phyloP scores from a whole-genome alignment of 2,329 filamentous ascomycete species.

The Ceratocystis variospora region DNA sequence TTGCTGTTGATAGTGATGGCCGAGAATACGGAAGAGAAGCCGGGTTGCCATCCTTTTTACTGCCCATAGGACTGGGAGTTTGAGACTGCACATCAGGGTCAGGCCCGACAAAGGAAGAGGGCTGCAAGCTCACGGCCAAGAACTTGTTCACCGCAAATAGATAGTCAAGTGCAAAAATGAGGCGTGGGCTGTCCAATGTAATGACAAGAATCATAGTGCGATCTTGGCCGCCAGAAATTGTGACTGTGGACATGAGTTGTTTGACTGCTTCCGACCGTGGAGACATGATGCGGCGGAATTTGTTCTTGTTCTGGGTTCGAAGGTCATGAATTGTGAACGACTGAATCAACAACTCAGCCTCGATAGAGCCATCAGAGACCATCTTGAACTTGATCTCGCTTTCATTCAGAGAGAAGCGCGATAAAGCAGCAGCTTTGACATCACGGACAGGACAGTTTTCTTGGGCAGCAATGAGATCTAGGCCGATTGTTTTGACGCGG shows the following conservation, averaged over 20 bases:
- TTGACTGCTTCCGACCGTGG: constrained; percentile 89
- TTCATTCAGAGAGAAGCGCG: constrained; percentile 86
- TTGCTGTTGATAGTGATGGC: constrained; percentile 25
- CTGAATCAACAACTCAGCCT: constrained; percentile 83
- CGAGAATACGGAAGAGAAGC: neutral
- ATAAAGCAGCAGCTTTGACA: constrained; percentile 66
- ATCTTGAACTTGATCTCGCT: constrained; percentile 85
- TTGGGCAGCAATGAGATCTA: constrained; percentile 71
- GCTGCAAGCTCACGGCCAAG: constrained; percentile 53
- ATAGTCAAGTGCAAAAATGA: constrained; percentile 94
- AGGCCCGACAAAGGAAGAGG: constrained; percentile 41
- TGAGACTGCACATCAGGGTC: constrained; percentile 35
- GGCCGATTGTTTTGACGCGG: constrained; percentile 69
- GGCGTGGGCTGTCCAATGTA: constrained; percentile 82
- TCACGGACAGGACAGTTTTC: constrained; percentile 67
- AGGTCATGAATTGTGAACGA: constrained; percentile 93
- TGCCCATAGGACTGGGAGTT: neutral
- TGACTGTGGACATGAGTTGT: constrained; percentile 95
- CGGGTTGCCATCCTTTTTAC: no score
- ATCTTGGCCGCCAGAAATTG: constrained; percentile 65
- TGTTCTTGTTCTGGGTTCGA: constrained; percentile 77
- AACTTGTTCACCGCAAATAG: constrained; percentile 81
- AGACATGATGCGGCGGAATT: constrained; percentile 96
- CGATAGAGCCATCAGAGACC: constrained; percentile 79
- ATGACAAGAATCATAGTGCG: constrained; percentile 77